Evolutionary conservation across 345 rosid genomes (phyloP), one percentile per base, ranked within the genome.

Genomic region (Microcos paniculata): DNA sequence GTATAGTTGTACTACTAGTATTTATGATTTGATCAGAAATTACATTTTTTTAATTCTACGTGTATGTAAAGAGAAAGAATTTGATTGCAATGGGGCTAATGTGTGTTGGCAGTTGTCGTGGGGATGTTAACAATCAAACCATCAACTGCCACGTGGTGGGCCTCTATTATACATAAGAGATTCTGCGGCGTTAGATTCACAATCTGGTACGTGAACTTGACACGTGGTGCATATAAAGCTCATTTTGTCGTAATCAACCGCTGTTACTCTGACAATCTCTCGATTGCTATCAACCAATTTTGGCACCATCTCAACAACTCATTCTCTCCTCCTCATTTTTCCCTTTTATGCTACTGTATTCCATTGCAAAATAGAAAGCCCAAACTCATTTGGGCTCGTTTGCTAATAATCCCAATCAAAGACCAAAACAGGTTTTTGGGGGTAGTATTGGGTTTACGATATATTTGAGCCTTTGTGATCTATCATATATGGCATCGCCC

Each of bases 401-500:
- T 35, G 40, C 6, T 35, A 35, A 35, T 35, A n/a, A n/a, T n/a
- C n/a, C n/a, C n/a, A n/a, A n/a, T n/a, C 58, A 21, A 2, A 53
- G n/a, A 23, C 92, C 79, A 18, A 87, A 83, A 19, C 84, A 83
- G 79, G 87, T 90, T 76, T 85, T n/a, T 89, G 8, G 98, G 98
- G 26, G 86, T 64, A 40, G 88, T 83, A 69, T 94, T 90, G 0
- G 90, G 89, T 26, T 92, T 92, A 0, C 94, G 89, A 74, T 87
- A 92, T 77, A 91, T 92, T 3, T 92, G 92, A 45, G 94, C 96
- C 16, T 63, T n/a, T n/a, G n/a, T n/a, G n/a, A 28, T 76, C 90
- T 93, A 77, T 94, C 98, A 1, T n/a, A n/a, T n/a, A 94, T 90
- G 58, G 85, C 90, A 65, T 96, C 16, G 92, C 94, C 0, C 84